Conservation (phyloP, 2,329 filamentous ascomycete species). For the Cladophialophora exuberans region DNA sequence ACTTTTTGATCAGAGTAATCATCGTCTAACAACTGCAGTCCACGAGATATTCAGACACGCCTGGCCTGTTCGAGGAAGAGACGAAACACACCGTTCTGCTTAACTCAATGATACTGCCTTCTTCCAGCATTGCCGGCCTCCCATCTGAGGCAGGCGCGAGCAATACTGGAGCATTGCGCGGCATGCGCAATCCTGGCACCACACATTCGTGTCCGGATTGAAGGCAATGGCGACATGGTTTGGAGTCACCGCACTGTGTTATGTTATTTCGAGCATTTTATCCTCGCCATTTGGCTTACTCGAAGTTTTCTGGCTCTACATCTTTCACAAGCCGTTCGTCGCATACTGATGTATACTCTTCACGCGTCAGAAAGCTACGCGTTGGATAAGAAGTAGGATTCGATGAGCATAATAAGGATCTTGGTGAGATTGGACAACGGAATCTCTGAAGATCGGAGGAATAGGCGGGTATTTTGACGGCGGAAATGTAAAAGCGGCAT, state of each 20-base stretch:
- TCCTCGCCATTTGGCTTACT: no score
- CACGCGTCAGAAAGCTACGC: no score
- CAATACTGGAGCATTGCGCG: neutral
- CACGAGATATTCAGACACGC: no score
- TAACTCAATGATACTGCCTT: slow-evolving; percentile 7
- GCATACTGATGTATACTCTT: no score
- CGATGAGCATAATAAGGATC: no score
- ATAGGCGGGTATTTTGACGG: no score
- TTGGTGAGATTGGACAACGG: no score
- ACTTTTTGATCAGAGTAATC: neutral
- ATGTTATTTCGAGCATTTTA: no score
- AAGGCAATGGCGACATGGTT: slow-evolving; percentile 12
- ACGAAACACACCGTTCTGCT: slow-evolving; percentile 7
- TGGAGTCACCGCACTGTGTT: neutral
- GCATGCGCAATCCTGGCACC: neutral
- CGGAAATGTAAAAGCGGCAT: no score
- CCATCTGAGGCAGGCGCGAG: neutral
- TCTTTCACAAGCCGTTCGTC: neutral
- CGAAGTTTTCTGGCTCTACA: neutral
- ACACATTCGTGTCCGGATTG: slow-evolving; percentile 10
- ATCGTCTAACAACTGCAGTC: neutral
- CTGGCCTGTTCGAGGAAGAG: no score
- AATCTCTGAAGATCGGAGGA: no score
- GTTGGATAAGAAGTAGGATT: no score
- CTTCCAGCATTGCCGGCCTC: slow-evolving; percentile 8